Evolutionary conservation across 352 stramenopile genomes (phyloP).

Genomic region (Globisporangium carolinianum): DNA sequence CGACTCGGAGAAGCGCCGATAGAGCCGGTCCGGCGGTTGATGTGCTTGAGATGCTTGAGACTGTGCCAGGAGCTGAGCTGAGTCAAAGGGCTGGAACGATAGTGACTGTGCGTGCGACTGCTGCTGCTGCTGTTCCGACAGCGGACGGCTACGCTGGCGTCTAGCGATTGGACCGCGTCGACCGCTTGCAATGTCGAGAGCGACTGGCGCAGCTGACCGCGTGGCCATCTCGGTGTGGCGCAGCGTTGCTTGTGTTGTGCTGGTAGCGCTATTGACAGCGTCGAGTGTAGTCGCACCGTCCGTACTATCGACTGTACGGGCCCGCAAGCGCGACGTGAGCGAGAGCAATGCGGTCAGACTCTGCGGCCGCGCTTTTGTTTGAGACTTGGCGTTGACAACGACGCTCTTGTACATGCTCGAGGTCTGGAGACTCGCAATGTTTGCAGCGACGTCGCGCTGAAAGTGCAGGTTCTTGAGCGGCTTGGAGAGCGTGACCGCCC

Average conservation of each 20-base stretch:
- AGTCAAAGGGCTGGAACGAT: too few relatives aligned
- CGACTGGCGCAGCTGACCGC: conserved; percentile 6
- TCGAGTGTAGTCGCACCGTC: not conserved
- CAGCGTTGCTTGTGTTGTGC: conserved; percentile 1
- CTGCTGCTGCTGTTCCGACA: conserved; percentile 5
- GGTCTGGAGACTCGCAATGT: conserved; percentile 41
- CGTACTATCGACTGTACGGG: conserved; percentile 2
- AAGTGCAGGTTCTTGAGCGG: conserved; percentile 66
- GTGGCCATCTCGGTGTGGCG: conserved; percentile 10
- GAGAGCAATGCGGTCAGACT: conserved; percentile 8
- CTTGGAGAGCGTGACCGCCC: conserved; percentile 60
- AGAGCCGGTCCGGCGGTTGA: conserved; percentile 3
- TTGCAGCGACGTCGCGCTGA: conserved; percentile 39
- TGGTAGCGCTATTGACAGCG: not conserved
- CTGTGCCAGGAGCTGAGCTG: too few relatives aligned
- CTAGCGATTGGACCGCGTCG: conserved; percentile 1
- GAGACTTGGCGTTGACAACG: not conserved
- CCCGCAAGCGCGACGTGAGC: conserved; percentile 10
- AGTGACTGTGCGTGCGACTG: not conserved
- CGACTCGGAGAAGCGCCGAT: conserved; percentile 22
- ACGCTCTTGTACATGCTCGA: conserved; percentile 20
- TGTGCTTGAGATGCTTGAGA: too few relatives aligned
- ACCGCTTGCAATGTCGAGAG: conserved; percentile 10
- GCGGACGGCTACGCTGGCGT: not conserved
- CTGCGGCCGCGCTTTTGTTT: conserved; percentile 8